Evolutionary conservation across 73 alveolate species (phyloP).

Genomic region (Uronychia binucleata): DNA sequence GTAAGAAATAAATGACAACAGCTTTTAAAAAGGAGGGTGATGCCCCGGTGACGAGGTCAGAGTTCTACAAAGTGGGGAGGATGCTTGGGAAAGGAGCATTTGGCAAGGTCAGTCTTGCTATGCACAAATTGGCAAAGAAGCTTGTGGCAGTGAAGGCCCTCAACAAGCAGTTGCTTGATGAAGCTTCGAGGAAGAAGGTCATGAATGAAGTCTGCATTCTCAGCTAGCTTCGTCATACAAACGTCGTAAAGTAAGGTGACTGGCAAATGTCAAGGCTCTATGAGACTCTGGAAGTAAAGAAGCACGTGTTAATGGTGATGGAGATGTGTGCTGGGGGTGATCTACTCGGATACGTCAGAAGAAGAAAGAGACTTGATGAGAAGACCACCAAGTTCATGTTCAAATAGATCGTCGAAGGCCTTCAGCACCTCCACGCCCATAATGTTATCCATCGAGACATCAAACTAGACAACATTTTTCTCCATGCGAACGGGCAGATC

Average conservation of each 20-base stretch:
- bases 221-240: neutral
- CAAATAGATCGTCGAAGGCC: conserved; percentile 81
- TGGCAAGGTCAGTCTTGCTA: neutral
- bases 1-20: neutral
- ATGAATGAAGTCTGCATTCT: neutral
- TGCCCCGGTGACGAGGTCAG: neutral
- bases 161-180: neutral
- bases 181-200: neutral
- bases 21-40: neutral
- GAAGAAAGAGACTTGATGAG: conserved; percentile 54
- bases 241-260: neutral
- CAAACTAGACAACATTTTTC: conserved; percentile 81
- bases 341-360: conserved; percentile 35
- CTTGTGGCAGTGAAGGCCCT: neutral
- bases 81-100: neutral
- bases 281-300: conserved; percentile 39
- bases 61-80: neutral
- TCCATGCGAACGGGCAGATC: conserved; percentile 75
- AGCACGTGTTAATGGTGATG: conserved; percentile 36
- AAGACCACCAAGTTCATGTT: conserved; percentile 71
- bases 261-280: conserved; percentile 12
- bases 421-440: conserved; percentile 69
- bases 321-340: conserved; percentile 60
- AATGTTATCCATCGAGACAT: conserved; percentile 82
- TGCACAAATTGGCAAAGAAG: neutral